These are phyloP conservation scores for Euclidium syriacum DNA, from an alignment of 345 rosid genomes.

Conservation along the genomic window DNA sequence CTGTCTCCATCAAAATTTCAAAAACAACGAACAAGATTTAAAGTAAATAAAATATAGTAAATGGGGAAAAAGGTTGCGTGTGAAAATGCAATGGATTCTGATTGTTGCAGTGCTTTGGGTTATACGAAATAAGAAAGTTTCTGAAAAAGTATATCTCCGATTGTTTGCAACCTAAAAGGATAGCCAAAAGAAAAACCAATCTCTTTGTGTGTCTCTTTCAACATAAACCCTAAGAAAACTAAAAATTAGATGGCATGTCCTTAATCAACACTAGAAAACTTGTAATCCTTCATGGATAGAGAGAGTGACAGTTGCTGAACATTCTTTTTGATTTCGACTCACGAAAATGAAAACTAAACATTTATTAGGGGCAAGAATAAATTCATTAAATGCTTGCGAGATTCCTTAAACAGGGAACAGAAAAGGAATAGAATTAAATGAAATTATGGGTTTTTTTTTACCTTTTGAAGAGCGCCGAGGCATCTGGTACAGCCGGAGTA, in stretches of 20 bases:
- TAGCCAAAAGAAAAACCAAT: slow-evolving; percentile 22
- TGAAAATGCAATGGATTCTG: slow-evolving; percentile 17
- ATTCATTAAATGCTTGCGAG: slow-evolving; percentile 23
- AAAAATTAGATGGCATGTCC: too few relatives aligned
- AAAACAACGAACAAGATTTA: neutral
- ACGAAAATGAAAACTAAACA: slow-evolving; percentile 19
- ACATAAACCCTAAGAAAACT: slow-evolving; percentile 9
- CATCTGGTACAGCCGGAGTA: slow-evolving; percentile 95
- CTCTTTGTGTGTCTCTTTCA: slow-evolving; percentile 10
- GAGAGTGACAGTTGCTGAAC: slow-evolving; percentile 23
- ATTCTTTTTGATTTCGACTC: slow-evolving; percentile 8
- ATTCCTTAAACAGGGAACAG: slow-evolving; percentile 10
- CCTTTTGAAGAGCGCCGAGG: slow-evolving; percentile 95
- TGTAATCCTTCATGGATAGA: slow-evolving; percentile 1
- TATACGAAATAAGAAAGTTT: slow-evolving; percentile 27
- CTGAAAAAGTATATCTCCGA: slow-evolving; percentile 19
- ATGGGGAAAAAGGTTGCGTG: neutral
- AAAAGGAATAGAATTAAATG: slow-evolving; percentile 16
- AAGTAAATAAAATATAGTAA: neutral
- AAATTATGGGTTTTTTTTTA: neutral
- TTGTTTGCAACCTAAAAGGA: slow-evolving; percentile 37
- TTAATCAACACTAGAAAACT: neutral
- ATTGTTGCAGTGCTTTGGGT: slow-evolving; percentile 20
- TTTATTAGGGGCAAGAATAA: neutral
- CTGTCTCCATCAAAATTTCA: slow-evolving; percentile 33